Evolutionary conservation across 495 filamentous ascomycete species (phyloP).

Genomic region (Aspergillus incahuasiensis): DNA sequence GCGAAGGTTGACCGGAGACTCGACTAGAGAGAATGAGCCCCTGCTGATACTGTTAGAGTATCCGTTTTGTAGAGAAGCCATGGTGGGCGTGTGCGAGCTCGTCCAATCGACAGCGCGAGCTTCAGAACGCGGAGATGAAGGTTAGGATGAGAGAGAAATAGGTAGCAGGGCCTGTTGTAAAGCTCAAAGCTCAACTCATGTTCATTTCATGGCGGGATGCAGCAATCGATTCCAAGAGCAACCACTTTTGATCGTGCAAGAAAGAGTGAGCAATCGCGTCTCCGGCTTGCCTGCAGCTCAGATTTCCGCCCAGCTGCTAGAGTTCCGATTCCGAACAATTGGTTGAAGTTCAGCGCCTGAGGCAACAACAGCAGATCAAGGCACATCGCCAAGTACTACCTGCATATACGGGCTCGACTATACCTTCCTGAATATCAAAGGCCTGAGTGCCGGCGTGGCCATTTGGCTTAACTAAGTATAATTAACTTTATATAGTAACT

Average conservation of each 20-base stretch:
- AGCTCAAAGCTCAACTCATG: constrained; percentile 37
- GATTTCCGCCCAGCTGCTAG: constrained; percentile 1
- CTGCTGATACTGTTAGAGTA: constrained; percentile 48
- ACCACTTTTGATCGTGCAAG: constrained; percentile 1
- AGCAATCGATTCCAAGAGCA: not conserved
- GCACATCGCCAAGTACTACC: constrained; percentile 21
- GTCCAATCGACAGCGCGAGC: constrained; percentile 1
- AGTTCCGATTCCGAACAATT: not conserved
- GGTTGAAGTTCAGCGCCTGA: constrained; percentile 11
- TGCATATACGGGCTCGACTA: no score
- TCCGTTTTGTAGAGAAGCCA: constrained; percentile 53
- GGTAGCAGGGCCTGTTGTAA: constrained; percentile 9
- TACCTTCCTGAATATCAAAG: no score
- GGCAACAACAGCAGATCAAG: constrained; percentile 14
- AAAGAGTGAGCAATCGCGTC: not conserved
- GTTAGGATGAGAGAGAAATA: constrained; percentile 12
- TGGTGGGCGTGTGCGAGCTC: constrained; percentile 23
- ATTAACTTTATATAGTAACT: no score
- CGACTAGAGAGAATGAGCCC: constrained; percentile 21
- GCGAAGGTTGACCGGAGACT: constrained; percentile 39
- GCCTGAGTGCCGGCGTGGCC: no score
- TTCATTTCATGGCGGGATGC: constrained; percentile 16
- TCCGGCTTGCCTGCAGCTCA: constrained; percentile 1
- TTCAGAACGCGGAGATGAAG: constrained; percentile 12
- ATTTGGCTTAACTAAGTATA: no score